Evolutionary conservation across 1,284 basidiomycete species (phyloP).

Genomic region (Tilletia caries): DNA sequence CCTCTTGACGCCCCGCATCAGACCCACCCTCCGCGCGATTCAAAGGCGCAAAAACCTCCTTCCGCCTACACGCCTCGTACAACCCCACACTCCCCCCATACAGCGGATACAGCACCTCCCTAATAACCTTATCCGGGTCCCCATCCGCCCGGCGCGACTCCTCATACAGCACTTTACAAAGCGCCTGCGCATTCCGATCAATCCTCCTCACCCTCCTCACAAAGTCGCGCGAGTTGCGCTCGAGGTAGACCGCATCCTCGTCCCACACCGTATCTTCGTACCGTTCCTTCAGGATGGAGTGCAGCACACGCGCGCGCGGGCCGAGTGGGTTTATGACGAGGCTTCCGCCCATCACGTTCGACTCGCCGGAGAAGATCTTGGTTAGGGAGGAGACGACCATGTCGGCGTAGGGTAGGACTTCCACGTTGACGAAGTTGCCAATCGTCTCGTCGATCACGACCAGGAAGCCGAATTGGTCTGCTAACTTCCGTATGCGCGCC

Average conservation of each 20-base stretch:
- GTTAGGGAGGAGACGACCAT: slow-evolving; percentile 89
- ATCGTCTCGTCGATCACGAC: slow-evolving; percentile 93
- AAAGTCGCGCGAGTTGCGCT: slow-evolving; percentile 95
- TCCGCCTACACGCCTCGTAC: slow-evolving; percentile 68
- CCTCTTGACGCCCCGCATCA: slow-evolving; percentile 1
- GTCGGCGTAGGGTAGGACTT: slow-evolving; percentile 83
- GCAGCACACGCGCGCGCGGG: slow-evolving; percentile 67
- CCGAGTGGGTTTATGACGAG: slow-evolving; percentile 70
- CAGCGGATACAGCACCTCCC: slow-evolving; percentile 85
- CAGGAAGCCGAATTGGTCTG: slow-evolving; percentile 82
- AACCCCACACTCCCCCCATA: slow-evolving; percentile 66
- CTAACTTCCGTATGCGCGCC: slow-evolving; percentile 71
- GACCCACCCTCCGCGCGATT: background rate
- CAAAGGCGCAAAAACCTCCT: slow-evolving; percentile 29
- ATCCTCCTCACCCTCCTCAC: slow-evolving; percentile 70
- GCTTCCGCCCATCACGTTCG: slow-evolving; percentile 91
- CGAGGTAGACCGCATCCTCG: slow-evolving; percentile 94
- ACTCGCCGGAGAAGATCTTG: slow-evolving; percentile 91
- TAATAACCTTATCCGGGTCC: slow-evolving; percentile 61
- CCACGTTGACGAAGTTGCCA: slow-evolving; percentile 93
- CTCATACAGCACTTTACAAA: slow-evolving; percentile 73
- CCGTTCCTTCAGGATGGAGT: slow-evolving; percentile 61
- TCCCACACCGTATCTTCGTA: slow-evolving; percentile 87
- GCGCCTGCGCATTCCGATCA: slow-evolving; percentile 75
- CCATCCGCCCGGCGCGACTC: slow-evolving; percentile 22